phyloP scores from a whole-genome alignment of 768 basidiomycete species.

The Strobilomyces dryophilus region DNA sequence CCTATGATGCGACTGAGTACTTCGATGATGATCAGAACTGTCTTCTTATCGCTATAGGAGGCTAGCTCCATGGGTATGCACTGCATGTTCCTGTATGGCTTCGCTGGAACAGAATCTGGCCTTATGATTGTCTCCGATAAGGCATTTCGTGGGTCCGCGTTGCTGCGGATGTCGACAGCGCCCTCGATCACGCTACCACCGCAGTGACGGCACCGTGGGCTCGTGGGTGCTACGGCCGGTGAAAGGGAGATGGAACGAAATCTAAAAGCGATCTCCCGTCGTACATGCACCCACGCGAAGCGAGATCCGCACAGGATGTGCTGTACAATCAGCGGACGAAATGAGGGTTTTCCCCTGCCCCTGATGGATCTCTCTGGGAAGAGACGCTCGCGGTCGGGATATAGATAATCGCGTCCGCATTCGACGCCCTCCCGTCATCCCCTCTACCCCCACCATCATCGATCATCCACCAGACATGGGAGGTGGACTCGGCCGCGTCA shows the following conservation, averaged over 20 bases:
- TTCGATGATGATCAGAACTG: no score
- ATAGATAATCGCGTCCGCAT: conserved; percentile 16
- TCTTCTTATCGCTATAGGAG: no score
- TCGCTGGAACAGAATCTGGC: conserved; percentile 6
- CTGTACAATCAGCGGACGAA: not conserved
- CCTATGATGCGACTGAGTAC: no score
- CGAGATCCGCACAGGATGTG: conserved; percentile 10
- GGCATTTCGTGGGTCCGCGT: conserved; percentile 16
- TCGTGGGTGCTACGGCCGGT: conserved; percentile 1
- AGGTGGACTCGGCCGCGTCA: conserved; percentile 9
- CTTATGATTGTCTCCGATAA: conserved; percentile 6
- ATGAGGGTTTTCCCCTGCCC: not conserved
- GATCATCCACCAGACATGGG: conserved; percentile 6
- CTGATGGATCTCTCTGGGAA: conserved; percentile 18
- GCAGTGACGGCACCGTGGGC: not conserved
- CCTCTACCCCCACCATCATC: not conserved
- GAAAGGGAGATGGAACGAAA: not conserved
- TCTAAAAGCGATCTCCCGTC: not conserved
- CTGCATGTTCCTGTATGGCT: not conserved
- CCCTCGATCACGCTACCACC: not conserved
- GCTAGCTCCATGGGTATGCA: not conserved
- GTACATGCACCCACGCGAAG: conserved; percentile 2
- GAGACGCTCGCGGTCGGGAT: conserved; percentile 8
- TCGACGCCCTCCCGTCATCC: not conserved
- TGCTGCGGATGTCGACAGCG: conserved; percentile 16